phyloP scores from a whole-genome alignment of 2,329 filamentous ascomycete genomes.

The Aspergillus novoparasiticus region DNA sequence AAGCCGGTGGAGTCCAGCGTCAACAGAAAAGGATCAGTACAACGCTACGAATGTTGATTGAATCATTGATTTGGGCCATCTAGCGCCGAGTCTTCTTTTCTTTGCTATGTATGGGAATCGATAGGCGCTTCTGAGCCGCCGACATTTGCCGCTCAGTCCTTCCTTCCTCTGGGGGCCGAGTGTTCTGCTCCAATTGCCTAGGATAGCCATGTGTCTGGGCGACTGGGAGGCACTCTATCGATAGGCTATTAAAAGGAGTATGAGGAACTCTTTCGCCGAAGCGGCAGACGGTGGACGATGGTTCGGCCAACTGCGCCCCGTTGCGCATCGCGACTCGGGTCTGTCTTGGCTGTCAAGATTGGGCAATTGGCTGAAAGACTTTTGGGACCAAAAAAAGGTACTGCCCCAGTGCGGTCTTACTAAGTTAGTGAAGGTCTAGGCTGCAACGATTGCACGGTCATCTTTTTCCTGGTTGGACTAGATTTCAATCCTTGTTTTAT shows the following conservation, averaged over 20 bases:
- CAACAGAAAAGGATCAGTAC: conserved; percentile 1
- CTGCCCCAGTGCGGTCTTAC: neutral
- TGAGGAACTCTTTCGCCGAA: neutral
- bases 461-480: neutral
- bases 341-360: neutral
- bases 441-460: neutral
- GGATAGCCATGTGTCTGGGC: neutral
- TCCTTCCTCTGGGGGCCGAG: neutral
- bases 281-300: neutral
- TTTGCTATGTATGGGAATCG: neutral
- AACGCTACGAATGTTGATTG: neutral
- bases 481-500: neutral
- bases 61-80: neutral
- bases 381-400: neutral
- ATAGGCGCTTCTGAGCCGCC: neutral
- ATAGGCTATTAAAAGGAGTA: neutral
- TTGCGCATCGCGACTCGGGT: neutral
- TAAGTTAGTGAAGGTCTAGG: neutral
- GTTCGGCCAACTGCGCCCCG: conserved; percentile 4
- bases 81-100: neutral
- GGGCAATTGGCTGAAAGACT: neutral
- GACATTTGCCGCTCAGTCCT: neutral
- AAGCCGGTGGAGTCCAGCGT: neutral
- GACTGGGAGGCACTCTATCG: neutral
- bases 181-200: neutral